A percentile compares a stretch with the other conserved stretches of the same genome.
phyloP scores from a whole-genome alignment of 2,329 filamentous ascomycete species.

The Claviceps maximensis region DNA sequence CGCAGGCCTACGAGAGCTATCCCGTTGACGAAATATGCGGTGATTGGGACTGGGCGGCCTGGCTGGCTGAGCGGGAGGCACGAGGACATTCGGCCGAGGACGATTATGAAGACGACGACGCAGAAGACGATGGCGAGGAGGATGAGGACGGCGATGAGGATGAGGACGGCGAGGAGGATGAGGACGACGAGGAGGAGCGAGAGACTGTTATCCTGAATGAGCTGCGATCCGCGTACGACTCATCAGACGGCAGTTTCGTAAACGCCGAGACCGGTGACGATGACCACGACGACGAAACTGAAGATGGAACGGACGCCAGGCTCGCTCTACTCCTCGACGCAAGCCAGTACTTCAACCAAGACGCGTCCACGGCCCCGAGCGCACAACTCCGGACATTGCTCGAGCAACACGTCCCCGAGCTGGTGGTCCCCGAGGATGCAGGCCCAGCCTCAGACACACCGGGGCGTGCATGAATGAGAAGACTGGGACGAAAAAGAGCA shows the following conservation, averaged over 20 bases:
- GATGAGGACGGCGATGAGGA: neutral
- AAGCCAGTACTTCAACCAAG: neutral
- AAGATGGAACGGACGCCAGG: neutral
- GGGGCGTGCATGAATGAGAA: no score
- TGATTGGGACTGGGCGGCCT: conserved; percentile 12
- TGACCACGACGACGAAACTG: neutral
- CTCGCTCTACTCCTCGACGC: conserved; percentile 1
- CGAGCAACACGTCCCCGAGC: neutral
- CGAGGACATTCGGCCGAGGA: no score
- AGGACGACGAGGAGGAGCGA: conserved; percentile 7
- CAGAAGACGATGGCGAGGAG: neutral
- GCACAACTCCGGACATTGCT: neutral
- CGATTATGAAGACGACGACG: no score
- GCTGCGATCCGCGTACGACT: neutral
- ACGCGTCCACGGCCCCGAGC: neutral
- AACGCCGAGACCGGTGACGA: neutral
- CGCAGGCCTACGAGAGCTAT: conserved; percentile 13
- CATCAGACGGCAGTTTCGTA: neutral
- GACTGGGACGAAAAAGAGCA: no score
- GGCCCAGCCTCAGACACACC: no score
- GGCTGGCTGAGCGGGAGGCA: conserved; percentile 10
- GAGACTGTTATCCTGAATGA: conserved; percentile 1
- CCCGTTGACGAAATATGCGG: conserved; percentile 6
- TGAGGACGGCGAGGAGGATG: neutral
- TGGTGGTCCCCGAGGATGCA: neutral